A percentile compares a stretch with the other conserved stretches of the same genome.
These are phyloP conservation scores for Botrytis deweyae DNA, from an alignment of 2,329 filamentous ascomycete species.

Conservation along the genomic window DNA sequence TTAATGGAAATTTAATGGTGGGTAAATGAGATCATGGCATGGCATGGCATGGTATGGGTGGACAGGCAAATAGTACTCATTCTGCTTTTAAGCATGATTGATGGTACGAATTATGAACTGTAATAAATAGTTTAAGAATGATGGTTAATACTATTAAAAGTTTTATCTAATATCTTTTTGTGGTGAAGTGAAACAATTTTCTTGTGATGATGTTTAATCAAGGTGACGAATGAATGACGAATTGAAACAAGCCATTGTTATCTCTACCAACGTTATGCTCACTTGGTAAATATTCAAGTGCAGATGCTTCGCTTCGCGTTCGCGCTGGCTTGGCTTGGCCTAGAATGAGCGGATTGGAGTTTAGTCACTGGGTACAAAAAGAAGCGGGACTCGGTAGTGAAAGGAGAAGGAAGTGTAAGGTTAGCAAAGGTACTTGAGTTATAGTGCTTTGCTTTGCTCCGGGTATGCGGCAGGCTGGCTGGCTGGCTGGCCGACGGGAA, in stretches of 20 bases:
- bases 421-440: too few relatives aligned
- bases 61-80: not conserved
- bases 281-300: not conserved
- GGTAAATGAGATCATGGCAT: conserved; percentile 2
- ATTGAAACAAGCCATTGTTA: too few relatives aligned
- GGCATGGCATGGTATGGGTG: not conserved
- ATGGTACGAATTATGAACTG: conserved; percentile 1
- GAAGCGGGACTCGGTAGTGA: too few relatives aligned
- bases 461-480: too few relatives aligned
- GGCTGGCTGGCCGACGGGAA: too few relatives aligned
- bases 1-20: conserved; percentile 13
- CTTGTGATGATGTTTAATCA: not conserved
- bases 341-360: too few relatives aligned
- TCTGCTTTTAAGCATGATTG: not conserved
- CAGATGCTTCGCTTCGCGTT: too few relatives aligned
- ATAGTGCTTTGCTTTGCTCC: too few relatives aligned
- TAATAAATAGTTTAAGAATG: not conserved
- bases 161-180: not conserved
- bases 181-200: not conserved
- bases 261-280: not conserved
- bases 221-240: not conserved
- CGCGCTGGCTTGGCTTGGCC: too few relatives aligned
- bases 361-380: too few relatives aligned
- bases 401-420: too few relatives aligned
- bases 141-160: not conserved